Evolutionary conservation across 2,329 filamentous ascomycete species (phyloP), one percentile per base, ranked within the genome.

Genomic region (Fusarium brevicatenulatum): DNA sequence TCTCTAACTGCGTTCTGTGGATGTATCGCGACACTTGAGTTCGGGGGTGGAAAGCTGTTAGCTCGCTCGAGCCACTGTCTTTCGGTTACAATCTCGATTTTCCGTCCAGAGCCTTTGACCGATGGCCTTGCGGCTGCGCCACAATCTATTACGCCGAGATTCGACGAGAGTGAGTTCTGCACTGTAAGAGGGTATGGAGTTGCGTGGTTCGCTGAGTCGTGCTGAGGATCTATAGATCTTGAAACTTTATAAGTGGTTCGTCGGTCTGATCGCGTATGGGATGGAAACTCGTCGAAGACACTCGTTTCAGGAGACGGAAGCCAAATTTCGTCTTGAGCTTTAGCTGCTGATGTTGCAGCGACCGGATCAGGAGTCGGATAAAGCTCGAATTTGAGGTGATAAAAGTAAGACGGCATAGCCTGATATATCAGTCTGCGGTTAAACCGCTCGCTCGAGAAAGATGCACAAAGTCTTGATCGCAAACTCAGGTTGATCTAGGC

Each of bases 371-470:
- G 80, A 68, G 82, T 85, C 47, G 85, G 81, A 79, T 91, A 92
- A 46, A 92, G 84, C 82, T 92, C 90, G 76, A 92, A 87, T 74
- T 88, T 91, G n/a, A 92, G 78, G 75, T 92, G 90, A 76, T 91
- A 92, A 72, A 88, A 89, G 79, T 90, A 91, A 36, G 86, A 86
- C 83, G 87, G 86, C 89, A 90, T 90, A 83, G 78, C 83, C 79
- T 78, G 67, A 37, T 37, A 52, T 64, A 36, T 61, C 36, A 52
- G 43, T 37, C 49, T 46, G 30, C 36, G 44, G 49, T 28, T 44
- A n/a, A 42, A 47, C 36, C 59, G 28, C 34, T 68, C 40, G 43
- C 21, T 62, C 36, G 58, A 46, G 39, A 34, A 40, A 42, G 40
- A 53, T 59, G 40, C n/a, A 10, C 46, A 44, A 30, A 32, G 23